Evolutionary conservation across 1,284 basidiomycete genomes (phyloP), one percentile per base, ranked within the genome.

Genomic region (Cutaneotrichosporon sp.): DNA sequence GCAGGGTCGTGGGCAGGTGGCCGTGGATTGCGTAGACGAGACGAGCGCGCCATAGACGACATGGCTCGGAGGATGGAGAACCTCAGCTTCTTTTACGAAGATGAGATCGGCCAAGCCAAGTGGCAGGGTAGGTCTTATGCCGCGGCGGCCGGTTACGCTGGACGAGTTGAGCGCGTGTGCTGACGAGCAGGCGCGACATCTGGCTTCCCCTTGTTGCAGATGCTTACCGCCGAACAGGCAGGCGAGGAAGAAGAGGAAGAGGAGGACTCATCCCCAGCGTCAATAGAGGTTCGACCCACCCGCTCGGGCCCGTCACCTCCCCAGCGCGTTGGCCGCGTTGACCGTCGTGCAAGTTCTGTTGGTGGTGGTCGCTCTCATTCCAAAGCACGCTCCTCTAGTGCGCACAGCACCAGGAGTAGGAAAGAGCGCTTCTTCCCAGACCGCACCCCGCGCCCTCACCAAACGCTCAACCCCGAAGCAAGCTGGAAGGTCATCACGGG

Each of bases 201-300:
- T 3, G 89, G 90, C 14, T 80, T 92, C 3, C 90, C 90, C 2
- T 80, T 92, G 12, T 80, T 92, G 26, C 87, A 91, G 66, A 75
- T 89, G 8, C 76, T 93, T 25, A 74, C 74, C 1, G 67, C 70
- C 8, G 80, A 88, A 20, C 87, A 89, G 42, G 35, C 34, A 14
- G 61, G 61, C 16, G 47, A 39, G 7, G 54, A 45, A 6, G 54
- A 45, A 5, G 19, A 51, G 41, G 33, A 52, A 37, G 17, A 49
- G 37, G 46, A 49, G 27, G 46, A 49, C 19, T 29, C 27, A 11
- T 49, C 46, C 9, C 46, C 46, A 5, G 37, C 46, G 16, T 38
- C 46, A 25, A 32, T 49, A 14, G 46, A 24, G 9, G 29, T 49
- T 41, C 35, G 10, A 10, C 22, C n/a, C 38, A 43, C 25, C 26